Evolutionary conservation across 2,329 filamentous ascomycete genomes (phyloP).

Genomic region (Ceratocystis cacaofunesta): DNA sequence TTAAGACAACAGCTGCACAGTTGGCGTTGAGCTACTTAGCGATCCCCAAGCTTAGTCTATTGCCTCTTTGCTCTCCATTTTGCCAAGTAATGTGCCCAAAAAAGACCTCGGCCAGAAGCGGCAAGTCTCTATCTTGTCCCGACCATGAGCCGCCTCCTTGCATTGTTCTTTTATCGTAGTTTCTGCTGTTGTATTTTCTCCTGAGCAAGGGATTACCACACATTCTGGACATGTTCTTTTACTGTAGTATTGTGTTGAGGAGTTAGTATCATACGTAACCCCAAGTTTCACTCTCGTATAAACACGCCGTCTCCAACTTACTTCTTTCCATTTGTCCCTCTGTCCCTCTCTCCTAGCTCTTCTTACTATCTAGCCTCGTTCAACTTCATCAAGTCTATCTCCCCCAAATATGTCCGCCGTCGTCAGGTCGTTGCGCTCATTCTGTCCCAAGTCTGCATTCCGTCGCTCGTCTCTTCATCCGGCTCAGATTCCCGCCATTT

Average conservation of each 20-base stretch:
- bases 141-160: not conserved
- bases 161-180: not conserved
- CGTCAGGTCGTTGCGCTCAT: not conserved
- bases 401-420: not conserved
- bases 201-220: not conserved
- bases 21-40: not conserved
- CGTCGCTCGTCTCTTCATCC: not conserved
- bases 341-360: not conserved
- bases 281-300: not conserved
- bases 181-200: not conserved
- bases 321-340: not conserved
- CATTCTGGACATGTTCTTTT: not conserved
- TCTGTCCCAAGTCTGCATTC: not conserved
- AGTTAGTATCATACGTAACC: not conserved
- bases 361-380: not conserved
- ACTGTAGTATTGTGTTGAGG: not conserved
- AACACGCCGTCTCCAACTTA: not conserved
- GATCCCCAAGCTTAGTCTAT: not conserved
- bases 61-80: not conserved
- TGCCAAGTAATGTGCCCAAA: not conserved
- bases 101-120: slow-evolving; percentile 6
- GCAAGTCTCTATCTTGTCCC: not conserved
- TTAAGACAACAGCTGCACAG: not conserved
- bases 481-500: not conserved
- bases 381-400: not conserved